These are phyloP conservation scores for Yamadazyma atlantica DNA, from an alignment of 1,139 yeast species.

Conservation along the genomic window DNA sequence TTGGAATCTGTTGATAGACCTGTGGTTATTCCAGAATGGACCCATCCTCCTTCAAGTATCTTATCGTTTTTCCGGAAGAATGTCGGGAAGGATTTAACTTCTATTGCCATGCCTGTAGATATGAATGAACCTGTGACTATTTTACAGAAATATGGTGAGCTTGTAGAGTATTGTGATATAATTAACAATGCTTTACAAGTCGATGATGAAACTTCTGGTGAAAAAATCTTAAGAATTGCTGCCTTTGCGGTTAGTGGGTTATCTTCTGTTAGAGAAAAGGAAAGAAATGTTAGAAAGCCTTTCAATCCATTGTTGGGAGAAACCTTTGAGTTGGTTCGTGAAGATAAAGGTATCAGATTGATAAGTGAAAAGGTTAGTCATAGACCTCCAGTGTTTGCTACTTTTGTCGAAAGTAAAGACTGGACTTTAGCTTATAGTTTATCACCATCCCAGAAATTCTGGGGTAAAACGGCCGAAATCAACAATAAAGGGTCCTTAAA, in stretches of 20 bases:
- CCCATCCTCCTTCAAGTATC: constrained; percentile 76
- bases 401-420: constrained; percentile 64
- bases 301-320: constrained; percentile 91
- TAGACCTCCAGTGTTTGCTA: constrained; percentile 80
- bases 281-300: constrained; percentile 80
- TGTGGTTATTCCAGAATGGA: constrained; percentile 57
- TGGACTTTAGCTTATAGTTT: constrained; percentile 82
- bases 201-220: constrained; percentile 45
- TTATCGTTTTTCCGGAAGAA: constrained; percentile 79
- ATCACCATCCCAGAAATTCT: constrained; percentile 83
- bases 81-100: constrained; percentile 85
- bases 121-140: constrained; percentile 88
- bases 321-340: constrained; percentile 80
- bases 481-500: constrained; percentile 68
- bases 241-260: constrained; percentile 79
- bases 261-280: constrained; percentile 69
- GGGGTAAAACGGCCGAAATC: constrained; percentile 93
- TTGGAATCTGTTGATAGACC: constrained; percentile 52
- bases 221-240: constrained; percentile 68
- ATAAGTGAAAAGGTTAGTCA: constrained; percentile 80
- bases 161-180: constrained; percentile 71
- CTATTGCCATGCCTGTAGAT: constrained; percentile 92
- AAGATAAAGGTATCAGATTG: constrained; percentile 67
- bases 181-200: constrained; percentile 59
- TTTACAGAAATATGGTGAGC: constrained; percentile 76